Percentiles rank a stretch among this genome's conserved stretches.
Conservation (phyloP, 176 grass and related monocot genomes). For the Stipa capillata region DNA sequence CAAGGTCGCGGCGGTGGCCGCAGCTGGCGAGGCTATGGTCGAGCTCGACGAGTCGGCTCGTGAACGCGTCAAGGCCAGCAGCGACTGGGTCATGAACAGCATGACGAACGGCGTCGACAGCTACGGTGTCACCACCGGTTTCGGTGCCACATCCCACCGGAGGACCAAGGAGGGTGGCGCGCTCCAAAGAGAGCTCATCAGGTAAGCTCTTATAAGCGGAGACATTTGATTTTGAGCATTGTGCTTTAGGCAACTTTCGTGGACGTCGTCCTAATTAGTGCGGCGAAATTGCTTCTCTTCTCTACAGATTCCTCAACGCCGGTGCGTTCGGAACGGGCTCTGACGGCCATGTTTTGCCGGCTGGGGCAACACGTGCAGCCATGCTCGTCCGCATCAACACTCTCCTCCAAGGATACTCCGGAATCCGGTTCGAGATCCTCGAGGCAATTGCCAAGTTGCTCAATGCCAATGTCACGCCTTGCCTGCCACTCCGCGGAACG, state of each 20-base stretch:
- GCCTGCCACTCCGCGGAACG: constrained; percentile 45
- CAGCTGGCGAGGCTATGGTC: constrained; percentile 14
- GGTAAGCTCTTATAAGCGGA: not conserved
- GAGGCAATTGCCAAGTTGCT: constrained; percentile 42
- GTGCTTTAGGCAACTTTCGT: not conserved
- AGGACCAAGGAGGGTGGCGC: constrained; percentile 51
- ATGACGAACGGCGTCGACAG: constrained; percentile 47
- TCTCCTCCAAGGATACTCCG: constrained; percentile 48
- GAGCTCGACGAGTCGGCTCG: constrained; percentile 40
- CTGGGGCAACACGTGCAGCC: constrained; percentile 32
- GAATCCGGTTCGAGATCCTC: constrained; percentile 55
- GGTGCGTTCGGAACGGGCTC: constrained; percentile 32
- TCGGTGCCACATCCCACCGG: constrained; percentile 45
- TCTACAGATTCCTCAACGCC: constrained; percentile 34
- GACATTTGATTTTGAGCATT: not conserved
- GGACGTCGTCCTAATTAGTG: not conserved
- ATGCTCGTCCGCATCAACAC: constrained; percentile 65
- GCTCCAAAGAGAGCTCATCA: constrained; percentile 58
- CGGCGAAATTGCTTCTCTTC: not conserved
- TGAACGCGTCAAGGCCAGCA: constrained; percentile 43
- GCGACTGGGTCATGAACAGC: constrained; percentile 61
- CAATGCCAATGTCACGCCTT: constrained; percentile 36
- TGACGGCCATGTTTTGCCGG: constrained; percentile 23
- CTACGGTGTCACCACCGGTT: constrained; percentile 61
- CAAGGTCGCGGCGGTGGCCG: constrained; percentile 36